Base-by-base conservation (phyloP, 805 yeast genomes). In the Saccharomycopsis microspora region DNA sequence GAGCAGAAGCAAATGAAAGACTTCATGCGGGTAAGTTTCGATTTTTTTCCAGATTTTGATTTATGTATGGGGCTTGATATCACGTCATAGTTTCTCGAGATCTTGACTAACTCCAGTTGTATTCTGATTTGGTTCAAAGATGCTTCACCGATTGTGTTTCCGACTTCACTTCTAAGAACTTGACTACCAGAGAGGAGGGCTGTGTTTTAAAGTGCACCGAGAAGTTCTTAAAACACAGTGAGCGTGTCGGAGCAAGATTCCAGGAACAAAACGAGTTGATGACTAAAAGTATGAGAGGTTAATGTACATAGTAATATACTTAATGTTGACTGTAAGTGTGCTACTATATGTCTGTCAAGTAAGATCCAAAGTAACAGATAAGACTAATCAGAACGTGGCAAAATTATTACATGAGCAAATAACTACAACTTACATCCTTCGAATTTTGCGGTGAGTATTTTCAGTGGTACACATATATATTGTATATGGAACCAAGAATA, bases 1-100 rank as follows among this genome's bases (percentile, higher is more conserved):
- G 98, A 90, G 71, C 89, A 85, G 65, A 90, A 90, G 75, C 98
- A 90, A 70, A 89, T 93, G 96, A 85, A 85, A 68, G 98, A 90
- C 67, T 93, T 90, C 82, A 90, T 93, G 97, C 83, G 93, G 65
- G 78, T 78, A 57, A 51, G 70, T 67, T 30, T 8, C 6, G n/a
- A 7, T 2, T 31, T 41, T 8, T 31, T 32, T 45, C 8, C 11
- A 7, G n/a, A 39, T 29, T 19, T 31, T n/a, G 36, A 1, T 8
- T 40, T 7, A 10, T 6, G 5, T 36, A 8, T 31, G n/a, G 34
- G 1, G 3, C n/a, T 27, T 32, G 28, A 38, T 41, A 32, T 36
- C 42, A 43, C 47, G 43, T 37, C 45, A 46, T 28, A 35, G 6
- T n/a, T 30, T 33, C 41, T 38, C 8, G n/a, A n/a, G 11, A 11